Evolutionary conservation across 176 grass and related monocot species (phyloP), one percentile per base, ranked within the genome.

Genomic region (Avena atlantica): DNA sequence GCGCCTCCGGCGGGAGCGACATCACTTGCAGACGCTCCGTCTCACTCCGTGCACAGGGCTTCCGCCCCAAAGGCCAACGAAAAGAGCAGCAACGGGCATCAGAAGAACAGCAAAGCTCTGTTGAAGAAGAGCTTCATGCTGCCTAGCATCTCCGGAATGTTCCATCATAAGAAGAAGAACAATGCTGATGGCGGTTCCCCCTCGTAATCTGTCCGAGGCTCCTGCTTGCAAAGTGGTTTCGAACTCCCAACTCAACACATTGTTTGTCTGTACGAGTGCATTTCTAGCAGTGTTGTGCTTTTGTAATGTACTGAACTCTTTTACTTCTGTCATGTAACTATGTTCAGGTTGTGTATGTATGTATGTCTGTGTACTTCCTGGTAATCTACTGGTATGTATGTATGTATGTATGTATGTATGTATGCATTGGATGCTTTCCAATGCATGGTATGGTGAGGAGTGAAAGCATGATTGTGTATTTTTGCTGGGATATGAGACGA

Each of bases 101-200:
- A 70, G 44, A 92, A 76, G 79, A 78, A 49, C n/a, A n/a, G 4
- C 71, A 88, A 75, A 63, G 37, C 67, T 2, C 13, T 74, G 14
- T 70, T 84, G 40, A 95, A 55, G 74, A 98, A 95, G 93, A 83
- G 83, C 80, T 84, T 98, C 50, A 86, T 86, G 68, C 71, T 95
- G 81, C 79, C 91, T 71, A 93, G 87, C 72, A 86, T 98, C 15
- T 78, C 82, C 8, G 74, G 85, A 23, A 98, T 98, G 83, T 92
- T 98, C 76, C 82, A 90, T 72, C 82, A 90, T 69, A 98, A 90
- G 89, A 93, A 91, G 82, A 97, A 93, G 84, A 79, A 70, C 83
- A 89, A 89, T n/a, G 37, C 76, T 67, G 89, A 90, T 77, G 77
- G 79, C 25, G 81, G 90, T 62, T 92, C 93, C 4, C 79, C 89